phyloP scores from a whole-genome alignment of 2,329 filamentous ascomycete genomes.

The Arachnomyces sp. region DNA sequence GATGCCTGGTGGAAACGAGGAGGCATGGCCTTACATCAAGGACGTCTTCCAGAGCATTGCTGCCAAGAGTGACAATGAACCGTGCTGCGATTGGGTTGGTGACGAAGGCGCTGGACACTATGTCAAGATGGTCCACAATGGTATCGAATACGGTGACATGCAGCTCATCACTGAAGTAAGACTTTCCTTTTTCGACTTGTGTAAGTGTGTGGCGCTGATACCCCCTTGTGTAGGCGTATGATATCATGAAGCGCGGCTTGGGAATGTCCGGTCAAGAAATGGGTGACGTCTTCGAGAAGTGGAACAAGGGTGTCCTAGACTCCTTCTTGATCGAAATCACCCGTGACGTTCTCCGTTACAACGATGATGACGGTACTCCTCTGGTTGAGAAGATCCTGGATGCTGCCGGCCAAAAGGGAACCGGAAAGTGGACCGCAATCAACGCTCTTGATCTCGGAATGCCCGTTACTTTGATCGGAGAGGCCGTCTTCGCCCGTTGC shows the following conservation, averaged over 20 bases:
- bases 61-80: conserved; percentile 93
- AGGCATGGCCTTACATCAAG: conserved; percentile 97
- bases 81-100: conserved; percentile 99
- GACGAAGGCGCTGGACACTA: conserved; percentile 99
- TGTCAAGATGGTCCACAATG: conserved; percentile 99
- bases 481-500: conserved; percentile 93
- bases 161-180: conserved; percentile 97
- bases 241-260: conserved; percentile 98
- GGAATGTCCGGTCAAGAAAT: conserved; percentile 89
- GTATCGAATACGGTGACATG: conserved; percentile 99
- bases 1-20: conserved; percentile 98
- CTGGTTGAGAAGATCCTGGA: conserved; percentile 99
- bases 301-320: conserved; percentile 98
- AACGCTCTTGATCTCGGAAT: conserved; percentile 97
- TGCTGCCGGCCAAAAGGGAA: conserved; percentile 98
- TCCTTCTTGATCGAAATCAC: conserved; percentile 99
- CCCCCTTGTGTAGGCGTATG: conserved; percentile 74
- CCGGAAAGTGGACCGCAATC: conserved; percentile 99
- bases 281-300: conserved; percentile 85
- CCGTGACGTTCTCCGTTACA: conserved; percentile 96
- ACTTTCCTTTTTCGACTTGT: background rate
- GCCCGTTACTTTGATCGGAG: conserved; percentile 96
- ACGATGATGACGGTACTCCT: conserved; percentile 83
- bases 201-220: background rate
- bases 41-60: conserved; percentile 97